These are phyloP conservation scores for Phytophthora fragariae DNA, from an alignment of 352 stramenopile genomes.

Conservation along the genomic window DNA sequence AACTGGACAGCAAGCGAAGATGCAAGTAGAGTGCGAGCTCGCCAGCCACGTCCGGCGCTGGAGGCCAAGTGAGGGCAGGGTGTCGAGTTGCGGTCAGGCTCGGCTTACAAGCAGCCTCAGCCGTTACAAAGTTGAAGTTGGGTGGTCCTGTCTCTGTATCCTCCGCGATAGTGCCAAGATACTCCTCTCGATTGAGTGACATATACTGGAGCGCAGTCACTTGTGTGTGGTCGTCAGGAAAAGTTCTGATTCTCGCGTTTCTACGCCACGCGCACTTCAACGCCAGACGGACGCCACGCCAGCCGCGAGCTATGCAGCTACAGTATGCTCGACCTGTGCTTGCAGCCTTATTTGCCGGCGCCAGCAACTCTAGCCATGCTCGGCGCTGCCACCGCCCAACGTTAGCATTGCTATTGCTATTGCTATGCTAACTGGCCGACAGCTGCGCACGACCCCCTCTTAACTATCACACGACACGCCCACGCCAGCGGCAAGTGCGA, in stretches of 20 bases:
- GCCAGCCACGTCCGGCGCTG: background rate
- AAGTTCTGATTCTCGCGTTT: background rate
- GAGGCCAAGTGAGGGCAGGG: background rate
- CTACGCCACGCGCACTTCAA: slow-evolving; percentile 1
- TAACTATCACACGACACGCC: background rate
- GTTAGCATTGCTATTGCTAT: background rate
- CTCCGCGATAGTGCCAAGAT: background rate
- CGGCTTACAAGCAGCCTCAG: background rate
- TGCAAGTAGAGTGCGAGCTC: background rate
- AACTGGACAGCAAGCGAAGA: background rate
- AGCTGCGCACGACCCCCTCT: background rate
- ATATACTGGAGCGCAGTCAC: background rate
- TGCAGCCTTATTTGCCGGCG: background rate
- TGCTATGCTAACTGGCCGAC: background rate
- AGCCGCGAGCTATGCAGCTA: background rate
- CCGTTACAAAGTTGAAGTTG: slow-evolving; percentile 20
- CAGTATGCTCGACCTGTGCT: background rate
- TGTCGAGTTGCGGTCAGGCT: background rate
- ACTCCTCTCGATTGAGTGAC: background rate
- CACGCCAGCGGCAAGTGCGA: background rate
- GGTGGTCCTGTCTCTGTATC: background rate
- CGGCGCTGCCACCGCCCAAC: background rate
- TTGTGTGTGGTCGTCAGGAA: background rate
- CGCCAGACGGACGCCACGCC: background rate
- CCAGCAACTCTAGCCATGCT: background rate